A percentile compares a stretch with the other conserved stretches of the same genome.
Conservation (phyloP, 2,329 filamentous ascomycete genomes). For the Hypoxylon sp. region DNA sequence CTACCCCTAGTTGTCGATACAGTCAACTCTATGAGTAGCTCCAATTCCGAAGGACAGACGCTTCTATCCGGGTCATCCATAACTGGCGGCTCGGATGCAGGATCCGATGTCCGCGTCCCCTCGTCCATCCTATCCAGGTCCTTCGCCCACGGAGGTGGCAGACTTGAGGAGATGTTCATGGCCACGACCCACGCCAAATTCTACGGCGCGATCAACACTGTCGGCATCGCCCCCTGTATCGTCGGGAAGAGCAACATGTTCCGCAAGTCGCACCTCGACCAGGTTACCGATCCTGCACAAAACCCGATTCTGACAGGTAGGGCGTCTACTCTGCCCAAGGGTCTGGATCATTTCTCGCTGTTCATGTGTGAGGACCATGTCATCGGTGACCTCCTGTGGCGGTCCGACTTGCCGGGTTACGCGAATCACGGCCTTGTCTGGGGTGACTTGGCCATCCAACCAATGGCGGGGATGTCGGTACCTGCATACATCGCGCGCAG, state of each 20-base stretch:
- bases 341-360: conserved; percentile 92
- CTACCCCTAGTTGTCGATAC: conserved; percentile 90
- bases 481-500: conserved; percentile 82
- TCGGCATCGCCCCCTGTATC: conserved; percentile 90
- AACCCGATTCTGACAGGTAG: conserved; percentile 59
- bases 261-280: conserved; percentile 87
- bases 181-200: conserved; percentile 95
- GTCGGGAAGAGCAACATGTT: conserved; percentile 99
- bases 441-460: conserved; percentile 90
- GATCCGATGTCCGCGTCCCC: conserved; percentile 49
- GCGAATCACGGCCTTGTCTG: conserved; percentile 86
- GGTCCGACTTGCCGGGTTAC: conserved; percentile 72
- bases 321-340: conserved; percentile 64
- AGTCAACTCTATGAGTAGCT: conserved; percentile 54
- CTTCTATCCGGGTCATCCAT: conserved; percentile 55
- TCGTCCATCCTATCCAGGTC: conserved; percentile 51
- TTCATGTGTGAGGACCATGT: conserved; percentile 99
- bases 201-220: conserved; percentile 96
- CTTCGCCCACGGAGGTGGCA: conserved; percentile 73
- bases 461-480: conserved; percentile 85
- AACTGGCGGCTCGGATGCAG: conserved; percentile 51
- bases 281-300: conserved; percentile 68
- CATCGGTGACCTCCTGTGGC: conserved; percentile 93
- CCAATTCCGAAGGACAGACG: conserved; percentile 48
- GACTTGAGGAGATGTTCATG: conserved; percentile 95